Conservation (phyloP, 352 stramenopile genomes). For the Globisporangium cystogenes region DNA sequence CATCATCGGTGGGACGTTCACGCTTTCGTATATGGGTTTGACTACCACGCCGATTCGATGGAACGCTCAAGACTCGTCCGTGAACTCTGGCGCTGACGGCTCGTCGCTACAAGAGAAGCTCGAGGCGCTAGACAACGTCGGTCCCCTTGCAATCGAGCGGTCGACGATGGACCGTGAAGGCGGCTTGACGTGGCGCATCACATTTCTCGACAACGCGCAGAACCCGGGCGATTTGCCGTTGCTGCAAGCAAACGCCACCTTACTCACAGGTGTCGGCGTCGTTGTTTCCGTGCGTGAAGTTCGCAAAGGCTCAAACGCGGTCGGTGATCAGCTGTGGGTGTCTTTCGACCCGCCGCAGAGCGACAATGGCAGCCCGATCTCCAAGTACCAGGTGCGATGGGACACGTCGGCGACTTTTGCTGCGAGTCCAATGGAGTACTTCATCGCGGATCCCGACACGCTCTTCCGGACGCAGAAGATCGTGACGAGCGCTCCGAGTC, state of each 20-base stretch:
- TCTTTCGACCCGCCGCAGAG: conserved; percentile 61
- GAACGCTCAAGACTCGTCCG: conserved; percentile 34
- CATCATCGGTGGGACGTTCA: conserved; percentile 53
- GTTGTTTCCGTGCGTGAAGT: conserved; percentile 47
- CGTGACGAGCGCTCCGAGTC: conserved; percentile 36
- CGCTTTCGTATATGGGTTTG: conserved; percentile 36
- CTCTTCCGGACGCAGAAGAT: conserved; percentile 54
- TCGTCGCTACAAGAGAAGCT: conserved; percentile 74
- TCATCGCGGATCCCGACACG: conserved; percentile 41
- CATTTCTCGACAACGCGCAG: conserved; percentile 66
- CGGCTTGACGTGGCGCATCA: conserved; percentile 61
- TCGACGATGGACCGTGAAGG: conserved; percentile 41
- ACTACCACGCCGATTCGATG: conserved; percentile 36
- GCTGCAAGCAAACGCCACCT: conserved; percentile 24
- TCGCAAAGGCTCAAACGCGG: conserved; percentile 58
- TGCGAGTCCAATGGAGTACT: conserved; percentile 35
- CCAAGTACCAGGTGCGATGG: conserved; percentile 62
- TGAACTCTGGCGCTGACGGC: conserved; percentile 34
- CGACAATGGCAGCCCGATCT: conserved; percentile 63
- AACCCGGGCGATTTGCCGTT: conserved; percentile 59
- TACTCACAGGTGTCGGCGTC: conserved; percentile 33
- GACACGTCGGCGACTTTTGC: conserved; percentile 52
- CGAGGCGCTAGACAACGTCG: conserved; percentile 47
- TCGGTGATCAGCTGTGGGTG: conserved; percentile 68
- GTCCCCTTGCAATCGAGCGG: conserved; percentile 33